A percentile compares a stretch with the other conserved stretches of the same genome.
phyloP scores from a whole-genome alignment of 1,284 basidiomycete species.

The Trichosporon ovoides region DNA sequence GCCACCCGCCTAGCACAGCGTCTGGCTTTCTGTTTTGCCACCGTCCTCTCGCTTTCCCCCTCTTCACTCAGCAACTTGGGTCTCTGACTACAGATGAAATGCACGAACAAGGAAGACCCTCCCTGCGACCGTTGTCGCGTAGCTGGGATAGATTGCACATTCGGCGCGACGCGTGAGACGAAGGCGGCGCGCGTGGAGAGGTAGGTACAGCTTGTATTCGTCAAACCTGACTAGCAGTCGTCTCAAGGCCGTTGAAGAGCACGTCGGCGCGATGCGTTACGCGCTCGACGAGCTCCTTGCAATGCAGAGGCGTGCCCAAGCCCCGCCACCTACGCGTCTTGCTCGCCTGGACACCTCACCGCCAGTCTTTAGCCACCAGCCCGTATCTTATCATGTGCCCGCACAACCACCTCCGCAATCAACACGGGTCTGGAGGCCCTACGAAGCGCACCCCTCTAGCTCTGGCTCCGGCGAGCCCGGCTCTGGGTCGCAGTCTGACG shows the following conservation, averaged over 20 bases:
- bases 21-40: no score
- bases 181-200: constrained; percentile 66
- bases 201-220: constrained; percentile 48
- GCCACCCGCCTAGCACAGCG: no score
- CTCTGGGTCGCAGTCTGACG: constrained; percentile 26
- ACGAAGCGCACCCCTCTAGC: no score
- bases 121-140: constrained; percentile 23
- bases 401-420: background rate
- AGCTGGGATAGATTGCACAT: constrained; percentile 77
- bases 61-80: no score
- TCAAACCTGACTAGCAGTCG: constrained; percentile 56
- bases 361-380: no score
- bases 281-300: constrained; percentile 70
- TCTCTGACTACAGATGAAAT: no score
- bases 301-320: constrained; percentile 54
- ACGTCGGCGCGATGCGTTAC: constrained; percentile 70
- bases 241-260: constrained; percentile 73
- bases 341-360: constrained; percentile 17
- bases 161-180: constrained; percentile 80
- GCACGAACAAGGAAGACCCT: constrained; percentile 70
- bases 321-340: no score
- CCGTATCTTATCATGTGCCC: no score
- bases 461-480: background rate
- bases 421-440: no score
- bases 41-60: no score